Conservation (phyloP, 1,284 basidiomycete genomes). For the Ceratobasidium papillatum region DNA sequence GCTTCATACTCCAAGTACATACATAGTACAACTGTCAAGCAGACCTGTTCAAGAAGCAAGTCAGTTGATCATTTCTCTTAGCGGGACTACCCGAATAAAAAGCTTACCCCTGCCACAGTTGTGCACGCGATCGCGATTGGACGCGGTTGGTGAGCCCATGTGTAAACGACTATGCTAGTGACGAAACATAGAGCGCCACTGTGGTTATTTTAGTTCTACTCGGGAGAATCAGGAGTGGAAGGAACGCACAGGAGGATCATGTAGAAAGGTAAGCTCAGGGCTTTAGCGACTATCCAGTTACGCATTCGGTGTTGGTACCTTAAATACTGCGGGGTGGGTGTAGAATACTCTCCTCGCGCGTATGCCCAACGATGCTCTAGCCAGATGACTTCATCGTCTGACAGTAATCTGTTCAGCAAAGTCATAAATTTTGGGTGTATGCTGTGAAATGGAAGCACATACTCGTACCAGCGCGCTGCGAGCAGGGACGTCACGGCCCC, state of each 20-base stretch:
- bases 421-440: not conserved
- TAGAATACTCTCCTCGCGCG: slow-evolving; percentile 4
- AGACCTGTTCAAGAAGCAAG: not conserved
- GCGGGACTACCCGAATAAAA: not conserved
- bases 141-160: not conserved
- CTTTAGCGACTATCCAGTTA: slow-evolving; percentile 24
- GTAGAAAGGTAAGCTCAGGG: slow-evolving; percentile 21
- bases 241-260: slow-evolving; percentile 28
- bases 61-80: not conserved
- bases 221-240: not conserved
- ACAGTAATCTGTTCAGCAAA: slow-evolving; percentile 1
- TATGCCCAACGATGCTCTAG: slow-evolving; percentile 28
- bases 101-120: slow-evolving; percentile 3
- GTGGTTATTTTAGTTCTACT: not conserved
- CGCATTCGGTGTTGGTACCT: not conserved
- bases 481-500: slow-evolving; percentile 21
- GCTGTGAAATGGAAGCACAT: not conserved
- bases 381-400: slow-evolving; percentile 19
- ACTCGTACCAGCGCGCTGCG: slow-evolving; percentile 31
- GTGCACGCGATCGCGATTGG: slow-evolving; percentile 6
- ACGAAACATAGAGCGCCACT: slow-evolving; percentile 21
- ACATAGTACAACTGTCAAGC: slow-evolving; percentile 7
- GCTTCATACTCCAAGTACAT: slow-evolving; percentile 33
- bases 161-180: slow-evolving; percentile 8
- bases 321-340: not conserved